A percentile compares a stretch with the other conserved stretches of the same genome.
phyloP scores from a whole-genome alignment of 2,329 filamentous ascomycete species.

The Penicillium sp. region DNA sequence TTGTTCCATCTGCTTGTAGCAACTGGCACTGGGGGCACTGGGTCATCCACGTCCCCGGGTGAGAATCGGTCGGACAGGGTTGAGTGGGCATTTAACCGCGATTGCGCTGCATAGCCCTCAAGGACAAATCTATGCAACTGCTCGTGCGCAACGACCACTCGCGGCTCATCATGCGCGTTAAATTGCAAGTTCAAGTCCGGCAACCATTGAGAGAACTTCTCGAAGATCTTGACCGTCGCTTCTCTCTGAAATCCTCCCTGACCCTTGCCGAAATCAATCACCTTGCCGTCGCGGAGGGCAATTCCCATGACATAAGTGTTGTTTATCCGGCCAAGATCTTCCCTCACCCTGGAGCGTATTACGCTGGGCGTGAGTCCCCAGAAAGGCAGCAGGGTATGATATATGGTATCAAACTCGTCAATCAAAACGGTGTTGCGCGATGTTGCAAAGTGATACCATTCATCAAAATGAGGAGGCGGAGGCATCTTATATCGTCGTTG shows the following conservation, averaged over 20 bases:
- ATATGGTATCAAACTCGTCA: background rate
- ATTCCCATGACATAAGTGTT: background rate
- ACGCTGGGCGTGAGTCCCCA: background rate
- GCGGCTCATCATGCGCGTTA: background rate
- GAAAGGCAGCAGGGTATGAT: background rate
- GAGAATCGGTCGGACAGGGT: background rate
- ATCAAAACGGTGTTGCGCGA: background rate
- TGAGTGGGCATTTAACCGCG: background rate
- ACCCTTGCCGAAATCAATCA: background rate
- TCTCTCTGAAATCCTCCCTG: background rate
- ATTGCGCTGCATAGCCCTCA: background rate
- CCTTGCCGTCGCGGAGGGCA: background rate
- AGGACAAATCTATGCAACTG: background rate
- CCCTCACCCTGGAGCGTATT: background rate
- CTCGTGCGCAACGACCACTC: background rate
- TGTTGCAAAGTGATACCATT: background rate
- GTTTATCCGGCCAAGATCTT: background rate
- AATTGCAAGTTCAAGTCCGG: background rate
- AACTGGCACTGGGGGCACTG: background rate
- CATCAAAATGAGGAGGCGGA: background rate
- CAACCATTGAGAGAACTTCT: background rate
- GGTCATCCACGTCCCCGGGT: background rate
- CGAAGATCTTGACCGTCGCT: background rate
- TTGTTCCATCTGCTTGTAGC: constrained; percentile 9
- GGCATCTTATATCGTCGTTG: background rate